phyloP scores from a whole-genome alignment of 208 protist species.

The Leishmania tarentolae region DNA sequence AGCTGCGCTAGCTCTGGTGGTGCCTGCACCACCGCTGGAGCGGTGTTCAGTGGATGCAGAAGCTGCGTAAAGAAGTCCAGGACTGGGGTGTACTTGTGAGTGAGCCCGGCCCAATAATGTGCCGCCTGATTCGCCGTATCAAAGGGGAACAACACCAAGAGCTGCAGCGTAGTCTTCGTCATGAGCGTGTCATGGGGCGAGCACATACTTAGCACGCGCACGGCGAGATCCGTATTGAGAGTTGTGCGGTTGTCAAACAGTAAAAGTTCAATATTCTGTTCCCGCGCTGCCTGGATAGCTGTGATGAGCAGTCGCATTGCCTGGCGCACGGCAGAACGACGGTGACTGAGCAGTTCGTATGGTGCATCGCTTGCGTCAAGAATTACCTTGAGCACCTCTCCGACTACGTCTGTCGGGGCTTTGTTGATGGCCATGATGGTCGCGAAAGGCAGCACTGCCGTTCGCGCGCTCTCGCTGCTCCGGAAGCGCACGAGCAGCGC shows the following conservation, averaged over 20 bases:
- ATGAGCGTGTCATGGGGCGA: constrained; percentile 56
- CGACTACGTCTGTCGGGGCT: constrained; percentile 76
- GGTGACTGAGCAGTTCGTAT: constrained; percentile 61
- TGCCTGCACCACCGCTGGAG: constrained; percentile 39
- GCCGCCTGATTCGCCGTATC: constrained; percentile 57
- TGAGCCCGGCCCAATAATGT: constrained; percentile 49
- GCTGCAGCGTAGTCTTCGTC: constrained; percentile 57
- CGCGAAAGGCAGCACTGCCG: constrained; percentile 51
- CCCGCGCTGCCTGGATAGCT: constrained; percentile 50
- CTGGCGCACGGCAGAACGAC: constrained; percentile 74
- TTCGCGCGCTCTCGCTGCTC: constrained; percentile 21
- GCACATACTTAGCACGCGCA: constrained; percentile 53
- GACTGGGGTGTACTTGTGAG: constrained; percentile 39
- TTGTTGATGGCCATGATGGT: constrained; percentile 75
- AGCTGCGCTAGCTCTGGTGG: constrained; percentile 71
- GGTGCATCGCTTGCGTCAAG: constrained; percentile 40
- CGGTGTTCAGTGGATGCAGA: constrained; percentile 27
- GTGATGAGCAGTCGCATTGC: constrained; percentile 67
- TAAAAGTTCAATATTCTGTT: constrained; percentile 61
- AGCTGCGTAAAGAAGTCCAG: constrained; percentile 42
- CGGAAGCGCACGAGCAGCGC: constrained; percentile 59
- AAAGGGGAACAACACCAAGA: constrained; percentile 60
- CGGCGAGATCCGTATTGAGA: constrained; percentile 60
- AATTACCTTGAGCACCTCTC: constrained; percentile 64
- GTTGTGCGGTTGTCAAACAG: constrained; percentile 77